Conservation (phyloP, 176 grass and related monocot genomes). For the Tillandsia leiboldiana region DNA sequence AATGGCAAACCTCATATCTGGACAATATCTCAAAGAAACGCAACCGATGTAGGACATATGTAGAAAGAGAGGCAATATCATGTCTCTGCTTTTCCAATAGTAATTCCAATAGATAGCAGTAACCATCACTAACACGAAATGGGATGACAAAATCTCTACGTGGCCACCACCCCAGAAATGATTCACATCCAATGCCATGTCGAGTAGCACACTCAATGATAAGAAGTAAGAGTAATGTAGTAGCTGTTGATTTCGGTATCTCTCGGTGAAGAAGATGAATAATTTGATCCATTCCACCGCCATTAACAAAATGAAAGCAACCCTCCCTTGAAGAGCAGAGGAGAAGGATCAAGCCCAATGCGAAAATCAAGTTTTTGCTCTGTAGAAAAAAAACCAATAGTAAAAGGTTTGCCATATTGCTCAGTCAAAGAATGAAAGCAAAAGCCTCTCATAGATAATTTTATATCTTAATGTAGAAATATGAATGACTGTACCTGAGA, state of each 20-base stretch:
- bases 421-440: too few relatives aligned
- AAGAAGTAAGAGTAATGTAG: slow-evolving; percentile 63
- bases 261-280: slow-evolving; percentile 46
- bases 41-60: slow-evolving; percentile 72
- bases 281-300: slow-evolving; percentile 85
- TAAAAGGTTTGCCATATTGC: background rate
- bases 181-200: slow-evolving; percentile 78
- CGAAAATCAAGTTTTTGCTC: slow-evolving; percentile 52
- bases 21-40: slow-evolving; percentile 78
- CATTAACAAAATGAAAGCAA: slow-evolving; percentile 70
- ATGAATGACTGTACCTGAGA: slow-evolving; percentile 47
- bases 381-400: slow-evolving; percentile 28
- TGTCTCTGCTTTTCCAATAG: slow-evolving; percentile 84
- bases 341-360: slow-evolving; percentile 69
- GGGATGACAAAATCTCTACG: slow-evolving; percentile 38
- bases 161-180: slow-evolving; percentile 88
- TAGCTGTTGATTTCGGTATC: slow-evolving; percentile 50
- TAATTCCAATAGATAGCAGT: slow-evolving; percentile 72
- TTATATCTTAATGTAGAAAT: slow-evolving; percentile 5
- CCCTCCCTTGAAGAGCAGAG: slow-evolving; percentile 82
- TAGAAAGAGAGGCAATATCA: slow-evolving; percentile 58
- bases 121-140: slow-evolving; percentile 51
- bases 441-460: background rate
- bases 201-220: slow-evolving; percentile 71
- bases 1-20: slow-evolving; percentile 66